A percentile compares a stretch with the other conserved stretches of the same genome.
Conservation (phyloP, 2,329 filamentous ascomycete species). For the Colletotrichum sp. region DNA sequence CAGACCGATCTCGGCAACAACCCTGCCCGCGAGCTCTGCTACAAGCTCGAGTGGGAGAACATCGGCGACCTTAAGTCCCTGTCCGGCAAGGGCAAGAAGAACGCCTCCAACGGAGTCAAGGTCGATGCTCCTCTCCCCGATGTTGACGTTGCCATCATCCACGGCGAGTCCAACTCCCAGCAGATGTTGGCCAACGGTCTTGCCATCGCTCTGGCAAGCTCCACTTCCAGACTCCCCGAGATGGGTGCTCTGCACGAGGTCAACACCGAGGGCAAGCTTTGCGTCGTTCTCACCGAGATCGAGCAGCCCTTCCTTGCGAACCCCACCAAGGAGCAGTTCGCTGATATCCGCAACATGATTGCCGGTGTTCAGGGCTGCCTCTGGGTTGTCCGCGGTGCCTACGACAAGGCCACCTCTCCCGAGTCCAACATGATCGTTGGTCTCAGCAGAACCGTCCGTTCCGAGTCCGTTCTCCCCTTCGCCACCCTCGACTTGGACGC, state of each 20-base stretch:
- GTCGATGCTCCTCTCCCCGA: conserved; percentile 15
- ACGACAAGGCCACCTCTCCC: conserved; percentile 37
- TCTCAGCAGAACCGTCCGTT: conserved; percentile 49
- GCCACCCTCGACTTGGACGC: conserved; percentile 52
- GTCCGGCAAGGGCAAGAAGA: conserved; percentile 11
- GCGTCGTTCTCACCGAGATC: conserved; percentile 50
- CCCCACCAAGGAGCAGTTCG: conserved; percentile 42
- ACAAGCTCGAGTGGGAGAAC: conserved; percentile 28
- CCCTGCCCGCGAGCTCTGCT: conserved; percentile 25
- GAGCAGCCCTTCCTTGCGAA: conserved; percentile 46
- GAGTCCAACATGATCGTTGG: conserved; percentile 51
- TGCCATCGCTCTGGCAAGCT: conserved; percentile 15
- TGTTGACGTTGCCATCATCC: conserved; percentile 23
- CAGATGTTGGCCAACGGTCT: conserved; percentile 19
- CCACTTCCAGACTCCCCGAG: conserved; percentile 22
- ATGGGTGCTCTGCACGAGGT: conserved; percentile 27
- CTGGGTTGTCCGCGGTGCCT: conserved; percentile 46
- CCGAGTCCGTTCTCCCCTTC: conserved; percentile 49
- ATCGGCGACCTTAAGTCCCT: conserved; percentile 16
- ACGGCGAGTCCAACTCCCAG: conserved; percentile 22
- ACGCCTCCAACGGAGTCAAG: conserved; percentile 1
- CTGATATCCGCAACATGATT: conserved; percentile 38
- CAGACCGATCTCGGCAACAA: conserved; percentile 17
- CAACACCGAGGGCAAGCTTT: conserved; percentile 28
- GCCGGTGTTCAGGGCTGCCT: conserved; percentile 39